Conservation (phyloP, 1,284 basidiomycete species). For the Earliella scabrosa region DNA sequence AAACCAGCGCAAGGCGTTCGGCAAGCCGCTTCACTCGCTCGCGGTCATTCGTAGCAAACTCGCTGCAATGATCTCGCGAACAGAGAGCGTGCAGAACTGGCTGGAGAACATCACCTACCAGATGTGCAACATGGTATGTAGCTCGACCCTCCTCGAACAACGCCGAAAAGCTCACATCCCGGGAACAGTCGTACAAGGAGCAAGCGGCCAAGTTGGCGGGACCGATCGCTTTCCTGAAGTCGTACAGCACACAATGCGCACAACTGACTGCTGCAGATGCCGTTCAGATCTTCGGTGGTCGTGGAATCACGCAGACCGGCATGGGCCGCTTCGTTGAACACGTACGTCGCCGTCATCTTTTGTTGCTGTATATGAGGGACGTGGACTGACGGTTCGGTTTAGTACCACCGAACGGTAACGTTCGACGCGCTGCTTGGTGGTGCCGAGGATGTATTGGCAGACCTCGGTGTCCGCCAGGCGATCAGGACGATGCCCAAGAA, state of each 20-base stretch:
- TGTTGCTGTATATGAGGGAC: not conserved
- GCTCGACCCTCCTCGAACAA: not conserved
- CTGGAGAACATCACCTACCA: constrained; percentile 90
- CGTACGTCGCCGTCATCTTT: constrained; percentile 39
- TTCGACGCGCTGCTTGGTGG: constrained; percentile 77
- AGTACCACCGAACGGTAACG: constrained; percentile 70
- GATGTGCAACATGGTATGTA: constrained; percentile 85
- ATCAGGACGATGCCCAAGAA: constrained; percentile 61
- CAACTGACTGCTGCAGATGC: constrained; percentile 81
- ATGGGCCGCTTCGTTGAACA: constrained; percentile 78
- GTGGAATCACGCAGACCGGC: constrained; percentile 76
- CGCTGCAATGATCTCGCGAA: constrained; percentile 84
- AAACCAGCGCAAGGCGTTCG: constrained; percentile 81
- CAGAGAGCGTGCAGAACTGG: constrained; percentile 85
- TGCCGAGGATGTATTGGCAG: constrained; percentile 72
- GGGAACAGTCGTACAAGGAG: constrained; percentile 34
- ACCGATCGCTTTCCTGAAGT: constrained; percentile 81
- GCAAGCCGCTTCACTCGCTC: constrained; percentile 82
- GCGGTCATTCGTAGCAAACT: constrained; percentile 87
- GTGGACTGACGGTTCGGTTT: constrained; percentile 1
- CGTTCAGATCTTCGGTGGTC: constrained; percentile 82
- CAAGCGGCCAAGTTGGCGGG: constrained; percentile 42
- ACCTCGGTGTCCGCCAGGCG: constrained; percentile 70
- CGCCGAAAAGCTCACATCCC: not conserved
- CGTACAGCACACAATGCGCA: constrained; percentile 65